A percentile compares a stretch with the other conserved stretches of the same genome.
Conservation (phyloP, 345 rosid species). For the Populus deltoides region DNA sequence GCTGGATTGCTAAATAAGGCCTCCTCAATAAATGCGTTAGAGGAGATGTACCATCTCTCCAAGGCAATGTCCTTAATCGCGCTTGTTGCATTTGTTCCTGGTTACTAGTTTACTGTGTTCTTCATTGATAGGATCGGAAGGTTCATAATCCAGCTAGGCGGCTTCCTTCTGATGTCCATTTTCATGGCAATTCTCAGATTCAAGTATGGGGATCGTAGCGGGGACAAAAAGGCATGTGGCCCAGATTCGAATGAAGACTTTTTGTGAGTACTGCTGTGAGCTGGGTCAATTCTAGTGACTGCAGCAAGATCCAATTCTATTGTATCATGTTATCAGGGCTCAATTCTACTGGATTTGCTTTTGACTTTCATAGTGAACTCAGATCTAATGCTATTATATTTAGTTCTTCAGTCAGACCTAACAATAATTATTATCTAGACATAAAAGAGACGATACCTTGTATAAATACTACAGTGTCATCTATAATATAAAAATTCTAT, state of each 20-base stretch:
- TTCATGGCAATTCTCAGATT: slow-evolving; percentile 58
- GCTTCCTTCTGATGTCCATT: slow-evolving; percentile 60
- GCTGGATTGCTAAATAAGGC: slow-evolving; percentile 52
- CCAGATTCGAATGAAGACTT: slow-evolving; percentile 7
- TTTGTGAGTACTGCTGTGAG: slow-evolving; percentile 22
- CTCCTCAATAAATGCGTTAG: slow-evolving; percentile 53
- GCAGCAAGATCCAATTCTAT: no score
- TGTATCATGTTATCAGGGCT: no score
- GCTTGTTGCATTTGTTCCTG: slow-evolving; percentile 57
- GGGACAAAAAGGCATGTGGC: slow-evolving; percentile 15
- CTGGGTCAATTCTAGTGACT: no score
- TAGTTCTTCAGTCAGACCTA: fast-evolving
- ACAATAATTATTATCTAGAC: no score
- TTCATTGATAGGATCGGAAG: slow-evolving; percentile 60
- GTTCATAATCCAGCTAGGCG: slow-evolving; percentile 57
- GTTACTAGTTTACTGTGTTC: slow-evolving; percentile 71
- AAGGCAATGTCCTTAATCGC: slow-evolving; percentile 58
- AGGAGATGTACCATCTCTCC: slow-evolving; percentile 51
- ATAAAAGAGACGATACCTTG: no score
- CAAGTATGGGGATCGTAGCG: slow-evolving; percentile 32
- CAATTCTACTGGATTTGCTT: no score
- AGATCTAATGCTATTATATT: no score
- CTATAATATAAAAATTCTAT: no score
- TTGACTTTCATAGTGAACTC: no score
- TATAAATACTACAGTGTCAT: no score